phyloP scores from a whole-genome alignment of 768 basidiomycete genomes.

The Boletus reticulatus region DNA sequence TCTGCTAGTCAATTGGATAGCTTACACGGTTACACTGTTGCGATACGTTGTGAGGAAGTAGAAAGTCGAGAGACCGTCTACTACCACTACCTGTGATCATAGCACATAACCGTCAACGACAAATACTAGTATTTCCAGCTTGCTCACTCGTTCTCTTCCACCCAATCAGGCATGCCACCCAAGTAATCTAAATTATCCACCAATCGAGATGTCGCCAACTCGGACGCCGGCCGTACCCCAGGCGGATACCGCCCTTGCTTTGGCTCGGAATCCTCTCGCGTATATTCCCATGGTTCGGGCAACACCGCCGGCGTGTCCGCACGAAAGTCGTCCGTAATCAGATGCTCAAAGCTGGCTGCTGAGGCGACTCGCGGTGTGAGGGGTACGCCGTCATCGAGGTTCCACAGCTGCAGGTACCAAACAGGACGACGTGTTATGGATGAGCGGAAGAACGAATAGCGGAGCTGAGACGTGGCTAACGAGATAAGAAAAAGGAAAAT shows the following conservation, averaged over 20 bases:
- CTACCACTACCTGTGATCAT: too few relatives aligned
- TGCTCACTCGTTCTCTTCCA: neutral
- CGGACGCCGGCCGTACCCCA: too few relatives aligned
- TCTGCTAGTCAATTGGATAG: neutral
- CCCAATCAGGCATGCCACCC: neutral
- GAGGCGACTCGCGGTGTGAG: slow-evolving; percentile 21
- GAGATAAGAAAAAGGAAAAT: too few relatives aligned
- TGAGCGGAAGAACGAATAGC: neutral
- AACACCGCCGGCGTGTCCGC: slow-evolving; percentile 10
- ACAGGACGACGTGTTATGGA: neutral
- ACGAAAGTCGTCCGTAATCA: slow-evolving; percentile 22
- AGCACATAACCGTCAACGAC: too few relatives aligned
- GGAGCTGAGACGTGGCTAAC: neutral
- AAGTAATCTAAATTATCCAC: neutral
- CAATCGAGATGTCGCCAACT: neutral
- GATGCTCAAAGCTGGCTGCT: slow-evolving; percentile 23
- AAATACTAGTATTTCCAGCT: too few relatives aligned
- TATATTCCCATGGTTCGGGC: slow-evolving; percentile 23
- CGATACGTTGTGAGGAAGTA: neutral
- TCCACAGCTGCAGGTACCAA: slow-evolving; percentile 15
- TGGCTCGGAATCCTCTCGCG: neutral
- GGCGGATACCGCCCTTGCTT: neutral
- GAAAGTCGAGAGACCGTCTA: neutral
- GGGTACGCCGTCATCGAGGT: slow-evolving; percentile 20
- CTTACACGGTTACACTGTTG: neutral